Evolutionary conservation across 192 early-diverging fungal species (phyloP), one percentile per base, ranked within the genome.

Genomic region (Phycomyces nitens): DNA sequence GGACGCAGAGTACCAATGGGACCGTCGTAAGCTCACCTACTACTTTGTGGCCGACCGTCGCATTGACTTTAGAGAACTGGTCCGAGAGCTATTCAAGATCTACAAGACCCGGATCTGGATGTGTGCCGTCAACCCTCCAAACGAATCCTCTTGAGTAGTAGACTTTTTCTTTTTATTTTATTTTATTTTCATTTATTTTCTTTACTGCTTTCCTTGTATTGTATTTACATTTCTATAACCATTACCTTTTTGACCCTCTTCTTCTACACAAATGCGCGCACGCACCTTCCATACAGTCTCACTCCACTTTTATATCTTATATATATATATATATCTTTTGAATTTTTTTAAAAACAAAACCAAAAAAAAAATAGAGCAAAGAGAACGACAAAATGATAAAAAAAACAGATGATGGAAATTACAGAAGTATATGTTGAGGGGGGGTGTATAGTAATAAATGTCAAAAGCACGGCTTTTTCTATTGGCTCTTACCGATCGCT

Each of bases 71-170:
- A 85, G 94, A 58, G 94, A 97, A 77, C 82, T 98, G 63, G 94
- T 97, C 60, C 86, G 94, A 47, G 94, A 97, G 41, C 82, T 97
- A 60, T 98, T 97, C 78, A 97, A 96, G 72, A 89, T 94, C 55
- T 97, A 95, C 76, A 98, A 98, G 76, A 96, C 96, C 10, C 89
- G 96, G 52, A 96, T 98, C 67, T 98, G 96, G 96, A 94, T 98
- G 92, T 89, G 49, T 53, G 68, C 56, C 6, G 24, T 24, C 8
- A n/a, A 42, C 4, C 20, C 53, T 58, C 39, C 23, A 40, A 14
- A 47, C 11, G 12, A 18, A 43, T 50, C 39, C 10, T 44, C 60
- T 49, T 49, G 44, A 47, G 3, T 11, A 47, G 3, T 14, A n/a
- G 2, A 47, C 44, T 47, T 14, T 3, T 47, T n/a, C 44, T 47